phyloP scores from a whole-genome alignment of 106 monocot species.

The Dioscorea zingiberensis region DNA sequence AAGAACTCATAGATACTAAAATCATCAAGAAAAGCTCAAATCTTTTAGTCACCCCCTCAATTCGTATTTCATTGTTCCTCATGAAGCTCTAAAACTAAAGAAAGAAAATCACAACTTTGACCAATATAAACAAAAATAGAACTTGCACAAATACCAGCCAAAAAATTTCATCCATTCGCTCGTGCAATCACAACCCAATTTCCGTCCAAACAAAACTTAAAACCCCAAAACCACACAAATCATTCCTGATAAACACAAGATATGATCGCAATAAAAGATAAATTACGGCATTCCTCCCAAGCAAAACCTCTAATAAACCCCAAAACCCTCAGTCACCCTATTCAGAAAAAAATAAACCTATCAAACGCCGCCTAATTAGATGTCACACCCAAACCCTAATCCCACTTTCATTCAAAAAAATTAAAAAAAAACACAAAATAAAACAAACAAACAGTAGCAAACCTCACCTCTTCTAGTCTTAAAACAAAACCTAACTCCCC shows the following conservation, averaged over 20 bases:
- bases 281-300: background rate
- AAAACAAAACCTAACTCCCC: conserved; percentile 14
- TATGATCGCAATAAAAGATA: background rate
- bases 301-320: background rate
- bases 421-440: background rate
- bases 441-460: background rate
- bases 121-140: background rate
- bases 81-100: too few relatives aligned
- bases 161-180: background rate
- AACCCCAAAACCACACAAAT: background rate
- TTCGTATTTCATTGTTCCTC: too few relatives aligned
- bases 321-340: background rate
- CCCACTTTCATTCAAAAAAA: background rate
- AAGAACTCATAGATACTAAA: too few relatives aligned
- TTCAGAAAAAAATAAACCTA: background rate
- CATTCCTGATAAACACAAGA: background rate
- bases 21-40: too few relatives aligned
- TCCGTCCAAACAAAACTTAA: background rate
- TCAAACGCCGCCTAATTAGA: too few relatives aligned
- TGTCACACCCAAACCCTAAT: background rate
- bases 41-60: too few relatives aligned
- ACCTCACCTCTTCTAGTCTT: conserved; percentile 1
- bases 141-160: background rate
- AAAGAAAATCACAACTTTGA: too few relatives aligned
- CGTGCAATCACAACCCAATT: background rate